Conservation (phyloP, 1,284 basidiomycete genomes). For the Papiliotrema laurentii region DNA sequence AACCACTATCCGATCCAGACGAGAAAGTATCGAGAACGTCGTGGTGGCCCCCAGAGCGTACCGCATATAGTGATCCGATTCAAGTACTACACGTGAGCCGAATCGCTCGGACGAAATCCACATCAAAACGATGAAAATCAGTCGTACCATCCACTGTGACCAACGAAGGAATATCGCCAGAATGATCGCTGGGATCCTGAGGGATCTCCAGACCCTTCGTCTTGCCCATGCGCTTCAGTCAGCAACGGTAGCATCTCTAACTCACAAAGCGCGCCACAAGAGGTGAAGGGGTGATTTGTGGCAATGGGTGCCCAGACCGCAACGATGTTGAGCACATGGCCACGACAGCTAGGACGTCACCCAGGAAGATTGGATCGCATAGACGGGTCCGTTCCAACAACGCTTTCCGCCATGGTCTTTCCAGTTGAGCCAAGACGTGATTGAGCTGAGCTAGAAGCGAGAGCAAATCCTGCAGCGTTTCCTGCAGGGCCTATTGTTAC, state of each 20-base stretch:
- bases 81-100: constrained; percentile 22
- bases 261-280: constrained; percentile 67
- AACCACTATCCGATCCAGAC: constrained; percentile 41
- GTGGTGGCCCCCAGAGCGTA: constrained; percentile 46
- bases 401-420: constrained; percentile 61
- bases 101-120: background rate
- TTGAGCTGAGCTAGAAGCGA: constrained; percentile 44
- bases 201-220: constrained; percentile 37
- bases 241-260: background rate
- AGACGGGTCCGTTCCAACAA: constrained; percentile 70
- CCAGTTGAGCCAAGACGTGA: constrained; percentile 44
- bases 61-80: constrained; percentile 43
- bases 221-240: constrained; percentile 27
- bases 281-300: constrained; percentile 81
- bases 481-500: constrained; percentile 31
- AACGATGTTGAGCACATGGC: constrained; percentile 57
- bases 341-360: constrained; percentile 73
- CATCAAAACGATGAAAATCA: background rate
- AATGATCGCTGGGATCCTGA: constrained; percentile 27
- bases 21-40: constrained; percentile 38
- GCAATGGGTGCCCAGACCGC: constrained; percentile 68
- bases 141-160: constrained; percentile 44
- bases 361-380: constrained; percentile 73
- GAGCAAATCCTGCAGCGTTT: constrained; percentile 39
- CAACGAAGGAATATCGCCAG: constrained; percentile 33